Base-by-base conservation (phyloP, 2,329 filamentous ascomycete species). In the Pseudogymnoascus sp. region DNA sequence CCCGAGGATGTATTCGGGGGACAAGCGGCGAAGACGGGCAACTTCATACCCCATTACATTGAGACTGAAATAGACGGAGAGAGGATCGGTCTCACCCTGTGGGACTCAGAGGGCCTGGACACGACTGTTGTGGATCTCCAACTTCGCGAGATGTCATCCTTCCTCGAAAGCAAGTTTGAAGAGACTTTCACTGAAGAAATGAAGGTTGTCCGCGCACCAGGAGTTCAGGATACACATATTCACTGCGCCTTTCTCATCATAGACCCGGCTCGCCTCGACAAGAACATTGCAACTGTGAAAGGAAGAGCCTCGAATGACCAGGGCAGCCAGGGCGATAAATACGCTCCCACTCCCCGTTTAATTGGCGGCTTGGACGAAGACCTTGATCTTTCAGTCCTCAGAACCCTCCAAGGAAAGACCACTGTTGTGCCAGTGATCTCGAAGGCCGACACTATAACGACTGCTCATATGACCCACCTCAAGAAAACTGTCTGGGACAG, bases 141-240 rank as follows among this genome's bases (percentile, higher is more conserved):
- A 76, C 81, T 99, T 68, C 87, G 93, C 65, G 91, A 96, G 74
- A 93, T 98, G 81, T 88, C 89, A 35, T 84, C 89, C 7, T 99
- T 99, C 78, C 81, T 99, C 65, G 95, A 99, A 80, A 93, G 89
- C 80, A 98, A 98, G 76, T 99, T 99, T 70, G 93, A 99, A 75
- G 95, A 99, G 72, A 98, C 95, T 0, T 96, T 99, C 74, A 86
- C 86, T 59, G 95, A 99, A 77, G 95, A 99, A 79, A 96, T 96
- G 84, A 98, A 97, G 80, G 93, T 99, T 56, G 83, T 97, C 66
- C 89, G 95, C 71, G 92, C 93, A 61, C 93, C 95, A 26, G 93
- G 93, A 63, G 89, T 91, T 67, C 90, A 92, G 74, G 95, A 99
- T 78, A 97, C 93, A 60, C 95, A 99, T 75, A 96, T 99, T 68